These are phyloP conservation scores for Anethum foeniculum DNA, from an alignment of 140 eudicot species.

Conservation along the genomic window DNA sequence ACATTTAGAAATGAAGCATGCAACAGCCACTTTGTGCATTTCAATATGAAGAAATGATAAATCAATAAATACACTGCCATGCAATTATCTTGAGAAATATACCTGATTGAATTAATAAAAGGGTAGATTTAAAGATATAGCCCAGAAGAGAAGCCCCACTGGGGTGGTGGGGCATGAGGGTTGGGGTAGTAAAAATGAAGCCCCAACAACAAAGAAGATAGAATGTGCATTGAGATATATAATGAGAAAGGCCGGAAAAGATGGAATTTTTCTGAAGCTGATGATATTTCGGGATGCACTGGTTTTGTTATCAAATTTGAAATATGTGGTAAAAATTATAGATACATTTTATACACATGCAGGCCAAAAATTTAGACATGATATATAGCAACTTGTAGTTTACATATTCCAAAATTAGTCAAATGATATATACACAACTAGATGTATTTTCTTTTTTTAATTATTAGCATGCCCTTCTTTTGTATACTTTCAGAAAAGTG, in stretches of 20 bases:
- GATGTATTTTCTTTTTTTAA: no score
- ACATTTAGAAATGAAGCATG: neutral
- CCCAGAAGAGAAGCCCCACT: neutral
- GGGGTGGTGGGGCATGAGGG: neutral
- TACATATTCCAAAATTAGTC: neutral
- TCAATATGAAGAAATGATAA: neutral
- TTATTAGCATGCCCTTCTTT: no score
- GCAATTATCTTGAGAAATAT: neutral
- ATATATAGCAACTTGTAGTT: no score
- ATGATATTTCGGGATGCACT: constrained; percentile 1
- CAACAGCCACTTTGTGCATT: no score
- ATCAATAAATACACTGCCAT: no score
- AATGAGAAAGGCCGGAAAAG: neutral
- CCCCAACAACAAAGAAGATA: neutral
- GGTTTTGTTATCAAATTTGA: neutral
- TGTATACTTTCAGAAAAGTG: no score
- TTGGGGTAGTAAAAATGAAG: neutral
- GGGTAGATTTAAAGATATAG: neutral
- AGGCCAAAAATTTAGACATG: neutral
- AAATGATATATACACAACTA: neutral
- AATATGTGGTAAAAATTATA: neutral
- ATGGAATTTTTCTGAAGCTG: neutral
- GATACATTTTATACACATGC: neutral
- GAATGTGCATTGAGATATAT: neutral
- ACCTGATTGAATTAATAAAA: neutral